Base-by-base conservation (phyloP, 768 basidiomycete species). In the Russula earlei region DNA sequence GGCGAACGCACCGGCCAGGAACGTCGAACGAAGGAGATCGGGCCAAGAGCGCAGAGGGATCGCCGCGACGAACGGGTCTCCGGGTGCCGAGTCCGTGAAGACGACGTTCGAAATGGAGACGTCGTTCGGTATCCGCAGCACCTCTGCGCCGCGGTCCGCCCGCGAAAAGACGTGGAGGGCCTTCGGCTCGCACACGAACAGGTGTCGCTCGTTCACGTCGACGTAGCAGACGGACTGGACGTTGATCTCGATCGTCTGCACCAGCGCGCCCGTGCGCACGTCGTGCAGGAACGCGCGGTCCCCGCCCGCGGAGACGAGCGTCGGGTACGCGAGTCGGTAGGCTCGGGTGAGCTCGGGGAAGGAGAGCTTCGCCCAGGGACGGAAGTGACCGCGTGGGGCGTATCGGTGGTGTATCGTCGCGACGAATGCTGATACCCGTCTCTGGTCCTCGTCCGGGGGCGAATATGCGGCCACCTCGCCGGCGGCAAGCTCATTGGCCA, bases 321-420 rank as follows among this genome's bases (percentile, higher is more conserved):
- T 78, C 1, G 87, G 87, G 64, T 83, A 84, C 8, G 80, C 81
- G 56, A 87, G 79, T 15, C 85, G 78, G 67, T 78, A 88, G 0
- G 86, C 86, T 4, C 63, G 67, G 5, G 69, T 64, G 14, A n/a
- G 7, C 25, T 70, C 71, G 5, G 82, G 80, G 47, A 75, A 68
- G 4, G 64, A 65, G 11, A 89, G 68, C 22, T 83, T 67, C 0
- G 80, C 79, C 78, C 83, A 85, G 0, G 86, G 79, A 27, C 66
- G 70, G 65, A 89, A 88, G 49, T 77, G 78, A 0, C 83, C 84
- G 7, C 71, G 69, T 1, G 52, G 55, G 2, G 43, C 52, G 55
- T 56, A 52, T 17, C 37, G 49, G n/a, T 34, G 58, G 56, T 55
- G 43, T 29, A 52, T 29, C 20, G 54, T 5, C 46, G 64, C 62